Percentiles rank a stretch among this genome's conserved stretches.
Evolutionary conservation across 169 alveolate species (phyloP).

Genomic region (Plasmodium gonderi): DNA sequence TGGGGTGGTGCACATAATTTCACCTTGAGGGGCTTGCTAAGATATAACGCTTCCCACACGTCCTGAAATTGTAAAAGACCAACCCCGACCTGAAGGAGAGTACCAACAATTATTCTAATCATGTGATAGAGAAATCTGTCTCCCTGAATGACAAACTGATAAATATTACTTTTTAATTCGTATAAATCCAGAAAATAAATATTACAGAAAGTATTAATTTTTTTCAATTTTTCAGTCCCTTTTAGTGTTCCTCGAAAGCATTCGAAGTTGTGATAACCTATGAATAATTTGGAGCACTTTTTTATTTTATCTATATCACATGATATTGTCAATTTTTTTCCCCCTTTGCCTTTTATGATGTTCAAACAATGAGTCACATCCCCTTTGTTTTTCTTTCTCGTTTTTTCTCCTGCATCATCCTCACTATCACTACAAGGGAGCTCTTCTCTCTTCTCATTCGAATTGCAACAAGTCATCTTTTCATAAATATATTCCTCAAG

Average conservation of each 20-base stretch:
- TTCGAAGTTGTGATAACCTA: constrained; percentile 57
- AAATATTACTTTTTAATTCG: constrained; percentile 34
- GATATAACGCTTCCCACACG: constrained; percentile 35
- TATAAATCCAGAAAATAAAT: constrained; percentile 45
- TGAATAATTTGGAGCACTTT: constrained; percentile 42
- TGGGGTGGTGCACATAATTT: constrained; percentile 71
- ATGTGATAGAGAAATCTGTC: constrained; percentile 82
- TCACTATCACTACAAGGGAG: too few species aligned
- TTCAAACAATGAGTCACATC: constrained; percentile 18
- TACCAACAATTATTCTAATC: constrained; percentile 83
- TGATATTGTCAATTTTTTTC: neutral
- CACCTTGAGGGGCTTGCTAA: constrained; percentile 47
- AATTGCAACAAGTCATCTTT: too few species aligned
- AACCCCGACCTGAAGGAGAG: constrained; percentile 78
- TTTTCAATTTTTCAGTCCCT: constrained; percentile 46
- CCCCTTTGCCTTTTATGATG: constrained; percentile 25
- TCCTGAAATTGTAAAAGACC: constrained; percentile 10
- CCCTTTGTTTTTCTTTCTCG: neutral
- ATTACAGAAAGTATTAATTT: constrained; percentile 36
- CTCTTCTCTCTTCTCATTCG: too few species aligned
- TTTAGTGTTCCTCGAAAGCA: constrained; percentile 48
- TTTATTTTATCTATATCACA: constrained; percentile 54
- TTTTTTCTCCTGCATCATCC: too few species aligned
- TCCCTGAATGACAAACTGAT: constrained; percentile 77
- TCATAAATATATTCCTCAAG: too few species aligned